phyloP scores from a whole-genome alignment of 2,329 filamentous ascomycete genomes.

The Aspergillus cejpii region DNA sequence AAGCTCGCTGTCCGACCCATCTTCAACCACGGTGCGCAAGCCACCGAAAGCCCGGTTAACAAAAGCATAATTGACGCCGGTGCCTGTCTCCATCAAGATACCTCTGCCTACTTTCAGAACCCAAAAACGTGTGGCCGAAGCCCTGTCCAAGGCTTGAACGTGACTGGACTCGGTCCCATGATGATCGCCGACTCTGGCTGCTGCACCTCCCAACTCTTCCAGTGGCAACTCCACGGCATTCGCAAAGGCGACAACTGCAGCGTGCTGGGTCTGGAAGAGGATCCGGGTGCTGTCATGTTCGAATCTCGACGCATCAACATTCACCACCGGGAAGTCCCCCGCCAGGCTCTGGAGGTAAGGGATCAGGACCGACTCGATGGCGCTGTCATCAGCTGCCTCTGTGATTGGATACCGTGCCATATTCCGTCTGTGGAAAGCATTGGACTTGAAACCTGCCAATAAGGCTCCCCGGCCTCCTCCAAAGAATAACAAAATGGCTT shows the following conservation, averaged over 20 bases:
- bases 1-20: conserved; percentile 31
- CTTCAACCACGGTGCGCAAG: conserved; percentile 41
- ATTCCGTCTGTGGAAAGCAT: conserved; percentile 36
- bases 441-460: conserved; percentile 51
- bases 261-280: conserved; percentile 48
- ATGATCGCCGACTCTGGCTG: conserved; percentile 23
- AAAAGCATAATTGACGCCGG: conserved; percentile 50
- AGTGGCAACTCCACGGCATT: conserved; percentile 49
- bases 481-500: conserved; percentile 57
- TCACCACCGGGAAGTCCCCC: conserved; percentile 45
- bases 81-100: conserved; percentile 51
- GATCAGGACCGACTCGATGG: conserved; percentile 52
- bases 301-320: conserved; percentile 54
- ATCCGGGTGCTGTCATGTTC: conserved; percentile 49
- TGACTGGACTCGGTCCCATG: conserved; percentile 16
- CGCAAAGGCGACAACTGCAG: conserved; percentile 53
- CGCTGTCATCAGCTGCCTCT: conserved; percentile 44
- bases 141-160: conserved; percentile 30
- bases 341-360: conserved; percentile 54
- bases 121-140: conserved; percentile 48
- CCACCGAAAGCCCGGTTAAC: conserved; percentile 59
- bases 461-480: conserved; percentile 52
- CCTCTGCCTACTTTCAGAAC: conserved; percentile 54
- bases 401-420: conserved; percentile 48
- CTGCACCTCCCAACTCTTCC: conserved; percentile 43